These are phyloP conservation scores for Curvularia hawaiiensis DNA, from an alignment of 2,329 filamentous ascomycete species.

Conservation along the genomic window DNA sequence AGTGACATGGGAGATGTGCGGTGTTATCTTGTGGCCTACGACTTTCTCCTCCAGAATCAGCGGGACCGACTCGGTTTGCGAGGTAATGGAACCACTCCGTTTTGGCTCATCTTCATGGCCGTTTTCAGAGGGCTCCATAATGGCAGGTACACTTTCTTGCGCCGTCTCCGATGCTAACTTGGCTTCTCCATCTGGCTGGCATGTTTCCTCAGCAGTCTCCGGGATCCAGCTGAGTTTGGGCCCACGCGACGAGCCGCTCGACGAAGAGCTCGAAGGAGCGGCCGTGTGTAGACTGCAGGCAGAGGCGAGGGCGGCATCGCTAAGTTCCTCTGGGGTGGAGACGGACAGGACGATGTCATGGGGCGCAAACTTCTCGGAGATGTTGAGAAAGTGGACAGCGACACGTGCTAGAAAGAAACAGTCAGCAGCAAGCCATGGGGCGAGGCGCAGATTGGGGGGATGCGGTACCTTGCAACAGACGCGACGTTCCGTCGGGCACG, in stretches of 20 bases:
- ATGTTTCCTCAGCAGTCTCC: constrained; percentile 83
- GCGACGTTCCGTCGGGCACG: constrained; percentile 86
- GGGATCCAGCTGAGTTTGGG: constrained; percentile 87
- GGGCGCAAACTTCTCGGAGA: constrained; percentile 73
- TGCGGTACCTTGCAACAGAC: constrained; percentile 81
- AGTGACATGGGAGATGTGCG: constrained; percentile 31
- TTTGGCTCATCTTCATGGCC: constrained; percentile 14
- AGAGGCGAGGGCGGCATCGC: constrained; percentile 84
- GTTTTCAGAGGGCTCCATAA: constrained; percentile 25
- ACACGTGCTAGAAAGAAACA: constrained; percentile 71
- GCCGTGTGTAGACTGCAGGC: constrained; percentile 90
- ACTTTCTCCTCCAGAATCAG: constrained; percentile 21
- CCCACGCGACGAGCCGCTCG: constrained; percentile 74
- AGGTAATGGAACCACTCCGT: constrained; percentile 16
- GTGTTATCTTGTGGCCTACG: constrained; percentile 17
- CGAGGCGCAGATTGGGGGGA: background rate
- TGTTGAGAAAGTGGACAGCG: constrained; percentile 68
- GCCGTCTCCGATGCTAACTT: constrained; percentile 24
- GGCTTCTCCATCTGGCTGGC: constrained; percentile 43
- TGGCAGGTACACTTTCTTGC: constrained; percentile 30
- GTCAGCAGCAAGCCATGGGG: background rate
- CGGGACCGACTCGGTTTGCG: constrained; percentile 25
- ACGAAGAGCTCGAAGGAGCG: constrained; percentile 83
- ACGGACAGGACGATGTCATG: constrained; percentile 87
- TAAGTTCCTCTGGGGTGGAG: constrained; percentile 74